Evolutionary conservation across 2,329 filamentous ascomycete genomes (phyloP), one percentile per base, ranked within the genome.

Genomic region (Colletotrichum filicis): DNA sequence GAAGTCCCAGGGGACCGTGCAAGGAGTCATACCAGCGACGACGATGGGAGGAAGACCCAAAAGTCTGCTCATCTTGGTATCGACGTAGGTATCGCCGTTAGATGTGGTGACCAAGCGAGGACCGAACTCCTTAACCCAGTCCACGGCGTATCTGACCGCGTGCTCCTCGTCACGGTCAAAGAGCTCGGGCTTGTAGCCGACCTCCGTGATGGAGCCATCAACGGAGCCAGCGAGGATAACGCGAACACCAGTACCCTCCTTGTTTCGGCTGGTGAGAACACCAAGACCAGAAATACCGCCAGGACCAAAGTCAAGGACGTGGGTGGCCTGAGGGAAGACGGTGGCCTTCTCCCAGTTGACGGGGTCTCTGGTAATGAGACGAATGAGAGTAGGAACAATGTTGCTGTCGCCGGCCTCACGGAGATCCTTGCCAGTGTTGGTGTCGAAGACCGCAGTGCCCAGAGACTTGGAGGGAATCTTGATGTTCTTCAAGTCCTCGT

Each of bases 331-430:
- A 4, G 94, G 92, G 87, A 99, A 98, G 67, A 94, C 90, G 1
- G 97, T 99, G 1, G 97, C 95, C 81, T 93, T 93, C 85, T 98
- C 97, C 97, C 97, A 99, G 83, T 98, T 92, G 66, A 99, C 97
- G 1, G 95, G 90, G 78, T 98, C 95, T 68, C 94, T 93, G 5
- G 96, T 98, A 80, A 99, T 98, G 87, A 99, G 93, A 78, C 94
- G 94, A 42, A 98, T 89, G 65, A 99, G 88, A 8, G 92, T 89
- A 2, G 96, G 95, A 1, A 98, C 94, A 74, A 99, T 91, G 82
- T 97, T 94, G 74, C 93, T 92, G 66, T 89, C 87, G 65, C 92
- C 89, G 74, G 92, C 87, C 30, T 89, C 85, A 60, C 95, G 91
- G 60, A 99, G 84, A 80, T 99, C 96, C 77, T 94, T 90, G 75